phyloP scores from a whole-genome alignment of 139 green algal species.

The Picochlorum sp. region DNA sequence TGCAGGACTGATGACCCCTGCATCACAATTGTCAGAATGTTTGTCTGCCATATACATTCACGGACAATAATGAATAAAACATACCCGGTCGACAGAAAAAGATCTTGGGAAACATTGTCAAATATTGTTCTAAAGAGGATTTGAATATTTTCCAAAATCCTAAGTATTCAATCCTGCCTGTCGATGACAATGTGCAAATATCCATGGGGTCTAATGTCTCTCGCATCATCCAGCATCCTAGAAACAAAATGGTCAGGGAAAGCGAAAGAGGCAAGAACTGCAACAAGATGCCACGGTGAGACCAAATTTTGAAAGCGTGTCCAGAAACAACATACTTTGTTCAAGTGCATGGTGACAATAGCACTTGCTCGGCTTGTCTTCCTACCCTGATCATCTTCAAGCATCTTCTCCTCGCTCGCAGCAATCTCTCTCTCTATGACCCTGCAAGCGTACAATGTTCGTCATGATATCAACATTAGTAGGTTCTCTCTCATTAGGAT shows the following conservation, averaged over 20 bases:
- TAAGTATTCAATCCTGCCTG: conserved; percentile 25
- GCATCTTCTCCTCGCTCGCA: background rate
- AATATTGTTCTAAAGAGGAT: background rate
- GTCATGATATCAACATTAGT: no score
- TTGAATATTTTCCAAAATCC: conserved; percentile 1
- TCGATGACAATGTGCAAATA: conserved; percentile 11
- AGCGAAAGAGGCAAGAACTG: conserved; percentile 12
- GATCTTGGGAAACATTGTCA: background rate
- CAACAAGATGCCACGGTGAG: background rate
- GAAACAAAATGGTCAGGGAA: conserved; percentile 20
- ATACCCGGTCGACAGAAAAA: background rate
- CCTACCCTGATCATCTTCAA: conserved; percentile 7
- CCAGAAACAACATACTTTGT: background rate
- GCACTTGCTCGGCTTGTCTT: background rate
- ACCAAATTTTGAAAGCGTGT: no score
- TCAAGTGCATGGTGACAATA: background rate
- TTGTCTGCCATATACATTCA: background rate
- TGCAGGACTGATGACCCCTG: conserved; percentile 23
- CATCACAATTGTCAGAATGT: background rate
- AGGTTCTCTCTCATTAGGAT: background rate
- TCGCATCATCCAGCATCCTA: conserved; percentile 19
- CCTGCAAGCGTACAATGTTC: background rate
- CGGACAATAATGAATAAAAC: background rate
- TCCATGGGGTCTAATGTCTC: conserved; percentile 20
- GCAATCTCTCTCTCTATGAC: background rate